Base-by-base conservation (phyloP, 2,329 filamentous ascomycete species). In the Fusarium ambrosium region DNA sequence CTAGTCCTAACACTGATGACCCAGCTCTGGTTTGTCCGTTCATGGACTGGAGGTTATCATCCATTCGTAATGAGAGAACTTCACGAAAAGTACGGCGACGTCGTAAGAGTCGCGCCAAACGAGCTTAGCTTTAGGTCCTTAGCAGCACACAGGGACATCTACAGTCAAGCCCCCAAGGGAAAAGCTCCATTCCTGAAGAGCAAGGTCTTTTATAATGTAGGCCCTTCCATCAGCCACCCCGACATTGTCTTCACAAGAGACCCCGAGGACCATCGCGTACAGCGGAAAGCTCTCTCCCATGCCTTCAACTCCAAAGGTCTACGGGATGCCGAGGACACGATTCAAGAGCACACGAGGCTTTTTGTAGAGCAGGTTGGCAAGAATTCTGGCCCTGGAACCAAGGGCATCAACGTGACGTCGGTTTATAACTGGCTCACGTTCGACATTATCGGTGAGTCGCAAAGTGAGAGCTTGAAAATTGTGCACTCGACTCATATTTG, bases 61-160 rank as follows among this genome's bases (percentile, higher is more conserved):
- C 16, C 41, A 2, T 58, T 22, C 4, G 8, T 22, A 1, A 66
- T 75, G 5, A 61, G 51, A 36, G 6, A 58, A 24, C 20, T 41
- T 3, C 67, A 76, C 20, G 48, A 59, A 4, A 67, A 70, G 10
- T 78, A 78, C 8, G 76, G 76, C 3, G 69, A 77, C 20, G 62
- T 75, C 2, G 74, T 78, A 14, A 69, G 76, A 9, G 56, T 70
- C 0, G 66, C 72, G 2, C 64, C 69, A 18, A 72, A 77, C 16
- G 74, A 78, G 7, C 67, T 78, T 0, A 66, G 68, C 36, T 78
- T 73, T 5, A 64, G 34, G 0, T 70, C 73, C 4, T 27, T 53
- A 2, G 18, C 36, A 5, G 75, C 77, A 3, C 68, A 67, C 27
- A 73, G 60, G 3, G 76, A 79, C 1, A 79, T 79, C 2, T 76